A percentile compares a stretch with the other conserved stretches of the same genome.
These are phyloP conservation scores for Cercospora zeina DNA, from an alignment of 2,329 filamentous ascomycete genomes.

Conservation along the genomic window DNA sequence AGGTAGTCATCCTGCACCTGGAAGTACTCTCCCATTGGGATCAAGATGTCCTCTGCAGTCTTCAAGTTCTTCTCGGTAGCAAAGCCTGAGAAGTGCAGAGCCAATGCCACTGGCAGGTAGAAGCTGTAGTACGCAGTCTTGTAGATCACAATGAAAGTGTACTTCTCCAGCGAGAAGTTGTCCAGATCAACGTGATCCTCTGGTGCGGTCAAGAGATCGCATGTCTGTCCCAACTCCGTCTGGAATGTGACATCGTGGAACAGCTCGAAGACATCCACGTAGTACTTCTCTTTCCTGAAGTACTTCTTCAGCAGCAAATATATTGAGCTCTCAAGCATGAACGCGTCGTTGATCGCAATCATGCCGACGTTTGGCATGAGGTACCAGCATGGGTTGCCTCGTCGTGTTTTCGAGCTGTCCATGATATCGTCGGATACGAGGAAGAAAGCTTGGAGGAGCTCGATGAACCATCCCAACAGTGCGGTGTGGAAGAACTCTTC, in stretches of 20 bases:
- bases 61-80: constrained; percentile 87
- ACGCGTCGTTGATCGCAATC: constrained; percentile 97
- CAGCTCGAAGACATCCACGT: constrained; percentile 88
- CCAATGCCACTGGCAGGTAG: constrained; percentile 92
- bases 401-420: constrained; percentile 92
- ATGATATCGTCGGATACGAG: constrained; percentile 98
- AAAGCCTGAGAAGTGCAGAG: constrained; percentile 79
- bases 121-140: constrained; percentile 99
- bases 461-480: constrained; percentile 93
- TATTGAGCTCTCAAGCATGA: constrained; percentile 90
- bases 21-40: constrained; percentile 98
- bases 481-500: constrained; percentile 87
- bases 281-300: constrained; percentile 83
- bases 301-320: constrained; percentile 90
- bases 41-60: constrained; percentile 85
- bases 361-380: constrained; percentile 84
- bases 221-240: constrained; percentile 92
- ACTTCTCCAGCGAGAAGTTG: constrained; percentile 95
- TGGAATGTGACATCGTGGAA: constrained; percentile 95
- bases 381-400: constrained; percentile 96
- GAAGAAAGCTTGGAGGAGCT: constrained; percentile 98
- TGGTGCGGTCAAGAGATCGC: constrained; percentile 91
- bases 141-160: constrained; percentile 98
- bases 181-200: constrained; percentile 89
- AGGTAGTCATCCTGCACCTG: constrained; percentile 99